Base-by-base conservation (phyloP, 139 green algal species). In the Chlamydomonas sp. region DNA sequence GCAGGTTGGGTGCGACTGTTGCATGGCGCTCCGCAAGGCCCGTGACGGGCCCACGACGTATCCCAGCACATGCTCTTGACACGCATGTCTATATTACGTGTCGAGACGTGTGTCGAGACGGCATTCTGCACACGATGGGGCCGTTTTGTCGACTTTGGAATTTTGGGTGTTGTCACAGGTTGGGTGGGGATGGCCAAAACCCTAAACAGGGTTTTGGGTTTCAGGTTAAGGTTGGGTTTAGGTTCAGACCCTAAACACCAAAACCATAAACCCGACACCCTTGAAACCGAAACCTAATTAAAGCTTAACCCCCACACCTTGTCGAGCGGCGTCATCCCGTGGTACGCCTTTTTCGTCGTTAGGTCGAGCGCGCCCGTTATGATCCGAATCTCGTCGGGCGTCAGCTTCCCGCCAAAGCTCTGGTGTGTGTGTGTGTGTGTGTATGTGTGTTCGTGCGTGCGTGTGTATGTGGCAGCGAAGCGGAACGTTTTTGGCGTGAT, bases 301-400 rank as follows among this genome's bases (percentile, higher is more conserved):
- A 60, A 65, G 39, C 60, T 73, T 70, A 96, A 74, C 86, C 90
- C 92, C 73, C 94, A 94, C 39, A 92, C 84, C 78, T 90, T 91
- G 67, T 90, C 79, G 34, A 96, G 60, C 8, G 82, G 84, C 0
- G 91, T 97, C 85, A 96, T 93, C 47, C 61, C 82, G 28, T 81
- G 66, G 33, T 75, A 74, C 0, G 90, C 91, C 0, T 72, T 85
- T 76, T 96, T 95, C 67, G 79, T 68, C 0, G 84, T 89, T 48
- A 96, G 74, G 71, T 97, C 89, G 16, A 54, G 43, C 43, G 13
- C 43, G 20, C 67, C 47, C 58, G 59, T 69, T 39, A 69, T 74
- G 54, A 74, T 74, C 38, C 68, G 69, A 24, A 67, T 67, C 58
- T 74, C 69, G 37, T 74, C 36, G 20, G 28, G 6, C 36, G 58